phyloP scores from a whole-genome alignment of 164 flowering plant genomes.

The Vitis rotundifolia region DNA sequence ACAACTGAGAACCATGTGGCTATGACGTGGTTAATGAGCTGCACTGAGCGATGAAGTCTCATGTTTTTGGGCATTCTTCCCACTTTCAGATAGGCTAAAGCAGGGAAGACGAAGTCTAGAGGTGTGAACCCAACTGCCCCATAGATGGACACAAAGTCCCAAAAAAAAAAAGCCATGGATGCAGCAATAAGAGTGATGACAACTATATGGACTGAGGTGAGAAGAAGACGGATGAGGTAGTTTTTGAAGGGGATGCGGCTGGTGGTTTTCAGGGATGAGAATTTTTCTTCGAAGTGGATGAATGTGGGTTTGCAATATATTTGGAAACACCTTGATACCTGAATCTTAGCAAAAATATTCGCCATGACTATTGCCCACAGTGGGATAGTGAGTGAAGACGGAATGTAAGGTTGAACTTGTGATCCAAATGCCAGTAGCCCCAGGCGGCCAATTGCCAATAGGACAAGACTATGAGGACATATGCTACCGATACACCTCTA shows the following conservation, averaged over 20 bases:
- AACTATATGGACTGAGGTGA: slow-evolving; percentile 39
- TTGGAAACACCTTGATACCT: slow-evolving; percentile 66
- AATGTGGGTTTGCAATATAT: slow-evolving; percentile 71
- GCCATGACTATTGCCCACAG: slow-evolving; percentile 62
- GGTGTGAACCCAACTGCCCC: slow-evolving; percentile 77
- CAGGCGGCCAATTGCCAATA: slow-evolving; percentile 63
- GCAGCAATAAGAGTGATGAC: slow-evolving; percentile 46
- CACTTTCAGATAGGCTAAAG: slow-evolving; percentile 51
- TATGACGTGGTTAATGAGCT: slow-evolving; percentile 36
- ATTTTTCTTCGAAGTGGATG: slow-evolving; percentile 43
- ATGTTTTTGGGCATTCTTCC: slow-evolving; percentile 39
- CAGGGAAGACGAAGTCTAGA: slow-evolving; percentile 62
- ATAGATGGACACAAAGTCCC: slow-evolving; percentile 64
- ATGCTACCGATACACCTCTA: slow-evolving; percentile 63
- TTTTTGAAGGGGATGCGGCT: slow-evolving; percentile 1
- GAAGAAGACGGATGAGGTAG: slow-evolving; percentile 23
- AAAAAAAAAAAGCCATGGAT: slow-evolving; percentile 72
- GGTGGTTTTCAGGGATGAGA: slow-evolving; percentile 5
- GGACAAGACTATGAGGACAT: slow-evolving; percentile 35
- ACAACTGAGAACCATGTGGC: slow-evolving; percentile 53
- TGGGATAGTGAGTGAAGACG: slow-evolving; percentile 51
- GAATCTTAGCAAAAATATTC: slow-evolving; percentile 56
- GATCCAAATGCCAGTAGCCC: slow-evolving; percentile 72
- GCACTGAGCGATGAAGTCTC: slow-evolving; percentile 15
- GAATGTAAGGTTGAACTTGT: slow-evolving; percentile 50